Percentiles rank a stretch among this genome's conserved stretches.
These are phyloP conservation scores for Zygotorulaspora danielsina DNA, from an alignment of 805 yeast genomes.

Conservation along the genomic window DNA sequence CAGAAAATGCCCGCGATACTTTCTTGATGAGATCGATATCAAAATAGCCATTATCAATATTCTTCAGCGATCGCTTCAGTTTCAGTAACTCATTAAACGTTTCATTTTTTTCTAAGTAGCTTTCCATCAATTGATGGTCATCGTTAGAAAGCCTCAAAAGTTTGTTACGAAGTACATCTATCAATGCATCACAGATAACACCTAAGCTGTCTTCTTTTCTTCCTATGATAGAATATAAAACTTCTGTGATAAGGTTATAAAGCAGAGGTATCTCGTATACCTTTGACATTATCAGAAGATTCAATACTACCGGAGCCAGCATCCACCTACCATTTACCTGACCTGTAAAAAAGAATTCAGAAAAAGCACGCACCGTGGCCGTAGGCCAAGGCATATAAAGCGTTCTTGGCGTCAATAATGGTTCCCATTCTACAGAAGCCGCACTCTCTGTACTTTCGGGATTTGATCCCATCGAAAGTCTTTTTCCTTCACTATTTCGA, in stretches of 20 bases:
- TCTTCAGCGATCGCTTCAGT: slow-evolving; percentile 51
- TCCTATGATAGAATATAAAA: slow-evolving; percentile 64
- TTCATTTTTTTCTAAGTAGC: slow-evolving; percentile 27
- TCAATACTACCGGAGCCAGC: slow-evolving; percentile 64
- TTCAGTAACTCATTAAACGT: slow-evolving; percentile 41
- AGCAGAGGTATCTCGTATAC: slow-evolving; percentile 65
- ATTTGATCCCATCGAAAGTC: slow-evolving; percentile 17
- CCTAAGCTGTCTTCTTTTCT: slow-evolving; percentile 52
- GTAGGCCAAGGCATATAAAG: slow-evolving; percentile 66
- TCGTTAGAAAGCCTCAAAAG: slow-evolving; percentile 22
- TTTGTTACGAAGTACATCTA: slow-evolving; percentile 23
- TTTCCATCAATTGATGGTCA: slow-evolving; percentile 23
- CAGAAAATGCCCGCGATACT: slow-evolving; percentile 37
- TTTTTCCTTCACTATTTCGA: slow-evolving; percentile 12
- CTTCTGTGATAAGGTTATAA: slow-evolving; percentile 65
- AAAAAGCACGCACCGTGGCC: slow-evolving; percentile 56
- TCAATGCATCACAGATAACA: slow-evolving; percentile 28
- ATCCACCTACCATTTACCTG: slow-evolving; percentile 74
- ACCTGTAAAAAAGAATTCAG: slow-evolving; percentile 74
- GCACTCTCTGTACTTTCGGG: slow-evolving; percentile 17
- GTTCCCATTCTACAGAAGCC: slow-evolving; percentile 42
- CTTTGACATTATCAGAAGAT: slow-evolving; percentile 57
- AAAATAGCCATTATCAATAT: slow-evolving; percentile 62
- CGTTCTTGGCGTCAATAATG: slow-evolving; percentile 61
- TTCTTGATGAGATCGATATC: slow-evolving; percentile 52